phyloP scores from a whole-genome alignment of 139 green algal genomes.

The Auxenochlorella pyrenoidosa region DNA sequence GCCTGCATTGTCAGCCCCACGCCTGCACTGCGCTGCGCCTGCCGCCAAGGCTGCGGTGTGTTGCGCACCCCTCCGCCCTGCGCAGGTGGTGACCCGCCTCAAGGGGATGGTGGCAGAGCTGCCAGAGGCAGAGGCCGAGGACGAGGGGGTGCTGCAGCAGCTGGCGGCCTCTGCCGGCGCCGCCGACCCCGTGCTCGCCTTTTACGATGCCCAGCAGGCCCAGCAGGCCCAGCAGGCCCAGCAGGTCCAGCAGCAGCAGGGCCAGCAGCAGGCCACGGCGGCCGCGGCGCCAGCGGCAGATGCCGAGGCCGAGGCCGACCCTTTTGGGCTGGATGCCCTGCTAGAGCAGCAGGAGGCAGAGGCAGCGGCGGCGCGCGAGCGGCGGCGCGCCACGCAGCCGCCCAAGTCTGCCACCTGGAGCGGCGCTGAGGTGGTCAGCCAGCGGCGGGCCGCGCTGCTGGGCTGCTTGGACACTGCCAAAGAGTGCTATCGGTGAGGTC shows the following conservation, averaged over 20 bases:
- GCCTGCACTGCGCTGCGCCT: too few species aligned
- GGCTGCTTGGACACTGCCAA: constrained; percentile 63
- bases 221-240: neutral
- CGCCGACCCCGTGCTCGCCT: constrained; percentile 26
- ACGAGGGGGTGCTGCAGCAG: constrained; percentile 35
- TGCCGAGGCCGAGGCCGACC: constrained; percentile 56
- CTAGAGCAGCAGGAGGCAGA: constrained; percentile 19
- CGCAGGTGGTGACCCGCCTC: constrained; percentile 33
- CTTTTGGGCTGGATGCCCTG: constrained; percentile 62
- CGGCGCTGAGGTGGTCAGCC: constrained; percentile 25
- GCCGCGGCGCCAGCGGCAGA: constrained; percentile 2
- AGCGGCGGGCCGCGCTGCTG: constrained; percentile 67
- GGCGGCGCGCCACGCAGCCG: neutral
- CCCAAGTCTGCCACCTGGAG: constrained; percentile 46
- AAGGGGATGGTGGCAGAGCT: constrained; percentile 54
- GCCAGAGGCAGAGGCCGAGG: constrained; percentile 40
- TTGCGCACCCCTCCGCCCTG: too few species aligned
- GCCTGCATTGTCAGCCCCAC: too few species aligned
- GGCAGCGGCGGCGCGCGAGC: neutral
- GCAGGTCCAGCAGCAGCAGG: neutral
- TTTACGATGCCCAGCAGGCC: neutral
- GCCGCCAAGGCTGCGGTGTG: too few species aligned
- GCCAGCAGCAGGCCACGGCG: neutral
- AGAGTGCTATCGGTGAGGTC: constrained; percentile 50
- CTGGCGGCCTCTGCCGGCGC: neutral